A percentile compares a stretch with the other conserved stretches of the same genome.
These are phyloP conservation scores for Gautieria morchelliformis DNA, from an alignment of 768 basidiomycete species.

Conservation along the genomic window DNA sequence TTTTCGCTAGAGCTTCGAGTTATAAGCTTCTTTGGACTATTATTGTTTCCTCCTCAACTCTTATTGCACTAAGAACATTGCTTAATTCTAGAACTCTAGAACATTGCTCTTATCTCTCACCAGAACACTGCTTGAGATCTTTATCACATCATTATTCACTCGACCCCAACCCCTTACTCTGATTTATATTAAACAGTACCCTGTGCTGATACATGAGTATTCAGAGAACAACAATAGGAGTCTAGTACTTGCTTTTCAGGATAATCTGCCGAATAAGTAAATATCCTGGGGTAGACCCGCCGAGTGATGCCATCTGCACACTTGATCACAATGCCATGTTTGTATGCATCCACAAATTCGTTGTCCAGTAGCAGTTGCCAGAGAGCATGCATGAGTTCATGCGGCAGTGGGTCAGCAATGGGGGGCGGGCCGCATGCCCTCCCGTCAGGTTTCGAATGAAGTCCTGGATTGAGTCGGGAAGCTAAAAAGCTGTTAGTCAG, in stretches of 20 bases:
- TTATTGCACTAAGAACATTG: no score
- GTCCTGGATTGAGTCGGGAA: constrained; percentile 24
- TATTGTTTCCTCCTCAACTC: no score
- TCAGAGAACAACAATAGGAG: no score
- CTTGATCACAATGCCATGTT: constrained; percentile 18
- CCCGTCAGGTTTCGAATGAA: constrained; percentile 13
- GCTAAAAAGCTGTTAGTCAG: constrained; percentile 6
- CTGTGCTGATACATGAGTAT: no score
- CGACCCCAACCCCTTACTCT: no score
- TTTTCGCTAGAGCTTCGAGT: no score
- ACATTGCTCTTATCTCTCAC: no score
- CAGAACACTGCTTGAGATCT: no score
- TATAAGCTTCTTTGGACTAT: no score
- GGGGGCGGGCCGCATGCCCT: not conserved
- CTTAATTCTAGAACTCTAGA: no score
- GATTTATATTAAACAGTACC: no score
- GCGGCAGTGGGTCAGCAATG: constrained; percentile 14
- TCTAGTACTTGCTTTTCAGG: constrained; percentile 25
- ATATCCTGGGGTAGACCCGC: constrained; percentile 17
- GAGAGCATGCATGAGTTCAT: constrained; percentile 21
- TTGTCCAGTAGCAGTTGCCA: constrained; percentile 18
- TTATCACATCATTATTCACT: no score
- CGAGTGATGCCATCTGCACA: constrained; percentile 19
- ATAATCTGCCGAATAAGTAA: constrained; percentile 25
- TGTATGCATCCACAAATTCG: constrained; percentile 18